Evolutionary conservation across 2,329 filamentous ascomycete species (phyloP), one percentile per base, ranked within the genome.

Genomic region (Epichloe uncinata): DNA sequence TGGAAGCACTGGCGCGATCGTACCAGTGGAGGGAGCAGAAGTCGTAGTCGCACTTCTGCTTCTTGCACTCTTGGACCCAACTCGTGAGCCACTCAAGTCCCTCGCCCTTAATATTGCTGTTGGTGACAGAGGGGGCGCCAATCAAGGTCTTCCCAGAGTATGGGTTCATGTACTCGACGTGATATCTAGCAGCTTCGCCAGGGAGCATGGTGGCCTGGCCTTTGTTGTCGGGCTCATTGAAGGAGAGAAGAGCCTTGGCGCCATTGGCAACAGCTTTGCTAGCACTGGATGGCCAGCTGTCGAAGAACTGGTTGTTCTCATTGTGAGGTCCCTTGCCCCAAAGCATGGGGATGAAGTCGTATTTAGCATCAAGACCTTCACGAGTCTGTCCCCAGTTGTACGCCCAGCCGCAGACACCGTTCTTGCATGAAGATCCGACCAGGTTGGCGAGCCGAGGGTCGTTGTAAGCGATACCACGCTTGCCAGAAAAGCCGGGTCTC

Each of bases 391-490:
- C 79, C 84, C 84, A 87, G 75, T 85, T 85, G 73, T 84, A 85
- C 45, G 68, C 74, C 79, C 82, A 87, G 40, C 67, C 65, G 60
- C 78, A 72, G 50, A n/a, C 43, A 20, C 50, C 43, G 8, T 57
- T 55, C 52, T 74, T 61, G 56, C 64, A 67, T 37, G 45, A 46
- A 37, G 37, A 53, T 53, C 66, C 64, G 63, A 86, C 81, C 54
- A 65, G 58, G 49, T 69, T 66, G 62, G 75, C 73, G 36, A 83
- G 69, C 30, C 56, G 57, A 50, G 72, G 72, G 34, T 78, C 69
- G 66, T 86, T 85, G 75, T 82, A 87, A 47, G 78, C 78, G 46
- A 86, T 66, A 66, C 84, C 84, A 62, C 82, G 81, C 78, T 85
- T 84, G 58, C 51, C 37, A 12, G 59, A 56, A 51, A 64, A 57